Percentiles rank a stretch among this genome's conserved stretches.
These are phyloP conservation scores for Metschnikowia orientalis DNA, from an alignment of 805 yeast species.

Conservation along the genomic window DNA sequence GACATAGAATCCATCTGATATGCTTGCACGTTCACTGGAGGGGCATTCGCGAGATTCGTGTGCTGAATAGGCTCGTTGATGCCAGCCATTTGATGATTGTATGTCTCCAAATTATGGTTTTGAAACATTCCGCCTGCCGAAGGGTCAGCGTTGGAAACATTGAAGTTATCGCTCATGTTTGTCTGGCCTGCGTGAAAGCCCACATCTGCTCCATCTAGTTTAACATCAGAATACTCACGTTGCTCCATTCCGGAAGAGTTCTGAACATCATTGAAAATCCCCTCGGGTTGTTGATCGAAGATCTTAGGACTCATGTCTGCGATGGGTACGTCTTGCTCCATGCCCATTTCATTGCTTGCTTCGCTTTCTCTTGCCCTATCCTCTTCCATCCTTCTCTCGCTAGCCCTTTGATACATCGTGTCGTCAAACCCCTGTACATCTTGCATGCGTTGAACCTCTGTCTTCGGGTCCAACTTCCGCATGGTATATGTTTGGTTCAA, in stretches of 20 bases:
- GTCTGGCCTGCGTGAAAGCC: slow-evolving; percentile 3
- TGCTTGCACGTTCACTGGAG: slow-evolving; percentile 2
- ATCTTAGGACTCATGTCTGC: no score
- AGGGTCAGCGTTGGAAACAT: no score
- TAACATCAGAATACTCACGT: not conserved
- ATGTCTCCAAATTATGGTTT: no score
- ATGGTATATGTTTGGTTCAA: slow-evolving; percentile 6
- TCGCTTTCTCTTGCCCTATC: slow-evolving; percentile 6
- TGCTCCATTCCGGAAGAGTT: slow-evolving; percentile 4
- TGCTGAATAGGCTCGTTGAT: no score
- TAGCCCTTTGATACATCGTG: slow-evolving; percentile 13
- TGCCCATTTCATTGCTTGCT: slow-evolving; percentile 1
- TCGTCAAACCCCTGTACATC: slow-evolving; percentile 17
- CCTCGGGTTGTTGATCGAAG: slow-evolving; percentile 5
- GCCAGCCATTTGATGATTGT: no score
- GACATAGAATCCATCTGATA: slow-evolving; percentile 5
- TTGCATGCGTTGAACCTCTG: slow-evolving; percentile 11
- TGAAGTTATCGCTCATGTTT: slow-evolving; percentile 4
- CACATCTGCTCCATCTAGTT: slow-evolving; percentile 1
- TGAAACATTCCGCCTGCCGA: no score
- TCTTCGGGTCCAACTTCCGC: slow-evolving; percentile 4
- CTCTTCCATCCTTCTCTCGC: slow-evolving; percentile 12
- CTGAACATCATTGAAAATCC: slow-evolving; percentile 4
- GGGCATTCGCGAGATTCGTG: no score
- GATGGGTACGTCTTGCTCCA: slow-evolving; percentile 3